Evolutionary conservation across 805 yeast genomes (phyloP).

Genomic region (Suhomyces sp.): DNA sequence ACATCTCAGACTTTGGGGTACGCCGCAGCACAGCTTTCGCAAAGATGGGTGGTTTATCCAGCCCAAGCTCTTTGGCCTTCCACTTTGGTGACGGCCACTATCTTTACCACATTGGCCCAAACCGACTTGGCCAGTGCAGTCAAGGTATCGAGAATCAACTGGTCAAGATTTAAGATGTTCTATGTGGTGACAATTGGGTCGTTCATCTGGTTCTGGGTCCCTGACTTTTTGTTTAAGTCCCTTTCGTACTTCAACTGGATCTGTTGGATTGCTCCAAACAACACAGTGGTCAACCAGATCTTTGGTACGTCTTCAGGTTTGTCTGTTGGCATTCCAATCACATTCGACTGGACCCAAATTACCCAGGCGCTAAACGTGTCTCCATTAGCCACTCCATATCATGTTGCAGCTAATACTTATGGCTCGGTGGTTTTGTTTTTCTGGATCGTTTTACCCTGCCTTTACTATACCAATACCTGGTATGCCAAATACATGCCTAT

Average conservation of each 20-base stretch:
- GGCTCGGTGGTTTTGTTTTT: conserved; percentile 15
- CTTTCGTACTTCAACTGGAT: conserved; percentile 29
- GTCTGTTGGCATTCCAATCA: conserved; percentile 26
- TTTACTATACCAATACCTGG: conserved; percentile 21
- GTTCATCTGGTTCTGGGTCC: conserved; percentile 30
- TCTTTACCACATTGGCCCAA: conserved; percentile 15
- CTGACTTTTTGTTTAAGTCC: conserved; percentile 23
- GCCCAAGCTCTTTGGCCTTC: conserved; percentile 53
- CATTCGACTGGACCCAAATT: conserved; percentile 30
- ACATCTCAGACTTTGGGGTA: conserved; percentile 27
- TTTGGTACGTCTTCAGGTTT: conserved; percentile 26
- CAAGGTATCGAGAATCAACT: conserved; percentile 11
- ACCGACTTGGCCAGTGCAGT: conserved; percentile 9
- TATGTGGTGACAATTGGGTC: conserved; percentile 12
- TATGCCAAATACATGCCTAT: conserved; percentile 22
- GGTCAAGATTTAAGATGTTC: conserved; percentile 19
- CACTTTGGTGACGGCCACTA: conserved; percentile 18
- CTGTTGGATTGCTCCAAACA: conserved; percentile 28
- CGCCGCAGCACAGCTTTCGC: conserved; percentile 26
- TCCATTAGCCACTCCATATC: conserved; percentile 17
- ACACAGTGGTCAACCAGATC: conserved; percentile 20
- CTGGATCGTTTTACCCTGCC: conserved; percentile 13
- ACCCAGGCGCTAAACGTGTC: conserved; percentile 16
- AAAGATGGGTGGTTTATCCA: conserved; percentile 46
- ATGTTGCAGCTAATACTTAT: conserved; percentile 17